Evolutionary conservation across 2,329 filamentous ascomycete genomes (phyloP).

Genomic region (Trichoderma gracile): DNA sequence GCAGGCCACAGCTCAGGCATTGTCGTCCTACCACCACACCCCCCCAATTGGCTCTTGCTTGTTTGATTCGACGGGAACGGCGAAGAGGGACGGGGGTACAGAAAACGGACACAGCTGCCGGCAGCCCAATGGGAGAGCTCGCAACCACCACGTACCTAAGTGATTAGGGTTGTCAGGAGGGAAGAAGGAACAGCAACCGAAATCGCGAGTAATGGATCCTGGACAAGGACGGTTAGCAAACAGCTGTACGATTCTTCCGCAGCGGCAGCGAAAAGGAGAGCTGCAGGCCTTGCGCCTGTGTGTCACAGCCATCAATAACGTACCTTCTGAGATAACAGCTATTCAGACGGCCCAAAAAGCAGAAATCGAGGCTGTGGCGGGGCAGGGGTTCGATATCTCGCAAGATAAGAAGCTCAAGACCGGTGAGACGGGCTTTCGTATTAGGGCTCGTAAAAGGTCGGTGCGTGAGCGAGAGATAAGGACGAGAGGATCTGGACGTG

Average conservation of each 20-base stretch:
- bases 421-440: constrained; percentile 23
- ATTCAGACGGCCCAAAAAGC: constrained; percentile 1
- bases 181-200: background rate
- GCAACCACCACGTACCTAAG: constrained; percentile 20
- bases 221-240: constrained; percentile 8
- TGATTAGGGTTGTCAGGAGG: background rate
- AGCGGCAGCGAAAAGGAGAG: constrained; percentile 2
- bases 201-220: constrained; percentile 7
- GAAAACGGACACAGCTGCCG: background rate
- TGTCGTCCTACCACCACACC: constrained; percentile 10
- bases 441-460: constrained; percentile 17
- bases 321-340: constrained; percentile 16
- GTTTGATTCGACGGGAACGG: constrained; percentile 20
- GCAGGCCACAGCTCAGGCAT: constrained; percentile 19
- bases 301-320: constrained; percentile 21
- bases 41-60: background rate
- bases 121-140: constrained; percentile 18
- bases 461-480: constrained; percentile 18
- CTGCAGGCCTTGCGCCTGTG: background rate
- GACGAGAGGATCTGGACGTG: background rate
- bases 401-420: constrained; percentile 14
- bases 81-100: constrained; percentile 11
- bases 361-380: constrained; percentile 16
- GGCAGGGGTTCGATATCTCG: constrained; percentile 3
- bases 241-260: constrained; percentile 1